These are phyloP conservation scores for Cladophialophora bantiana DNA, from an alignment of 2,329 filamentous ascomycete species.

Conservation along the genomic window DNA sequence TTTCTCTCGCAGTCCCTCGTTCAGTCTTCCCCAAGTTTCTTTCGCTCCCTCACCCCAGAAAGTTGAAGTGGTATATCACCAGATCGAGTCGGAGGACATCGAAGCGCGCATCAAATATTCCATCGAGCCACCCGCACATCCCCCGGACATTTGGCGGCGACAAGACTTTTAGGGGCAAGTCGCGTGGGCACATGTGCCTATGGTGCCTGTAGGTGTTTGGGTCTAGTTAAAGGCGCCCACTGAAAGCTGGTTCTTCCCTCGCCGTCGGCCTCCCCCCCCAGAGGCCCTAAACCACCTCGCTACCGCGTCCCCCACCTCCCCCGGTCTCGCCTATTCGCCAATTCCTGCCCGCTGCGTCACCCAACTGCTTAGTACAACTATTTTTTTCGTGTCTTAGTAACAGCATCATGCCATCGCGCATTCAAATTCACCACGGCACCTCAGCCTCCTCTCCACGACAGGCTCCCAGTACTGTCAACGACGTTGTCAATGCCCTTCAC, in stretches of 20 bases:
- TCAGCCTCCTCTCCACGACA: constrained; percentile 31
- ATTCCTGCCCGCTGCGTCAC: constrained; percentile 6
- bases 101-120: not conserved
- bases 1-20: not conserved
- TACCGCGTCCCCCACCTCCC: not conserved
- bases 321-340: constrained; percentile 4
- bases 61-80: not conserved
- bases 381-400: not conserved
- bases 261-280: too few species aligned
- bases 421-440: constrained; percentile 31
- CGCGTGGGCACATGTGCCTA: not conserved
- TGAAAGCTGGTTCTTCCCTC: not conserved
- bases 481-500: constrained; percentile 38
- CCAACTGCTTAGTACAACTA: not conserved
- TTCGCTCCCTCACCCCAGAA: not conserved
- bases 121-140: constrained; percentile 3
- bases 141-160: constrained; percentile 1
- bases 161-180: constrained; percentile 1
- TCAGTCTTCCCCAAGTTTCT: not conserved
- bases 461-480: constrained; percentile 36
- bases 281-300: too few species aligned
- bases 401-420: constrained; percentile 33
- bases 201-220: too few species aligned
- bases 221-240: not conserved
- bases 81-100: not conserved